Evolutionary conservation across 441 rosid species (phyloP).

Genomic region (Croton laevigatus): DNA sequence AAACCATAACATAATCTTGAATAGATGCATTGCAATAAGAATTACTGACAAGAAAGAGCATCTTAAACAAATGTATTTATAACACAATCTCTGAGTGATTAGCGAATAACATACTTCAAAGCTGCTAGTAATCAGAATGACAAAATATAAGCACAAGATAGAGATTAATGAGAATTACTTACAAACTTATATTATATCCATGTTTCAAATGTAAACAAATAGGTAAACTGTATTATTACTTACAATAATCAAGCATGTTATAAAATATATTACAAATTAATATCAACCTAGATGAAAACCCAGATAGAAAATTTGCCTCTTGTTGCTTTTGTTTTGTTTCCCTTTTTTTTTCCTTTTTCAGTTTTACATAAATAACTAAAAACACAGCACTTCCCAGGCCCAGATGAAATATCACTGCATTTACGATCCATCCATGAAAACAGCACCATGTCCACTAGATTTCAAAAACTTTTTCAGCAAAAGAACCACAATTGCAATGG

Average conservation of each 20-base stretch:
- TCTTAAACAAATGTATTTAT: too few species aligned
- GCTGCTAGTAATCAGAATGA: background rate
- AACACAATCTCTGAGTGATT: too few species aligned
- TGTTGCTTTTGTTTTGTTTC: background rate
- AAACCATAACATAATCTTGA: too few species aligned
- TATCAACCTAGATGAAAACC: constrained; percentile 1
- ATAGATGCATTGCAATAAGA: too few species aligned
- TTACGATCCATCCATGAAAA: constrained; percentile 80
- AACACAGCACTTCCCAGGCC: background rate
- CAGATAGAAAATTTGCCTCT: background rate
- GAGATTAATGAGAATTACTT: background rate
- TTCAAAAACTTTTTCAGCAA: constrained; percentile 81
- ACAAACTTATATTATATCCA: background rate
- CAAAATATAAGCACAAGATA: too few species aligned
- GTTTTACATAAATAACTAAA: background rate
- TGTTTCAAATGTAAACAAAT: constrained; percentile 5
- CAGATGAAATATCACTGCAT: constrained; percentile 2
- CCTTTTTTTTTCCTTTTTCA: background rate
- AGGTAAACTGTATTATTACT: constrained; percentile 20
- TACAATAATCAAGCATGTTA: constrained; percentile 24
- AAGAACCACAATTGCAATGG: constrained; percentile 79
- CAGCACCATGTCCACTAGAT: constrained; percentile 68
- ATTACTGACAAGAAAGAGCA: too few species aligned
- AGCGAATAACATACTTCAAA: too few species aligned
- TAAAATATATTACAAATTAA: constrained; percentile 19